phyloP scores from a whole-genome alignment of 352 stramenopile genomes.

The Phytophthora macrochlamydospora region DNA sequence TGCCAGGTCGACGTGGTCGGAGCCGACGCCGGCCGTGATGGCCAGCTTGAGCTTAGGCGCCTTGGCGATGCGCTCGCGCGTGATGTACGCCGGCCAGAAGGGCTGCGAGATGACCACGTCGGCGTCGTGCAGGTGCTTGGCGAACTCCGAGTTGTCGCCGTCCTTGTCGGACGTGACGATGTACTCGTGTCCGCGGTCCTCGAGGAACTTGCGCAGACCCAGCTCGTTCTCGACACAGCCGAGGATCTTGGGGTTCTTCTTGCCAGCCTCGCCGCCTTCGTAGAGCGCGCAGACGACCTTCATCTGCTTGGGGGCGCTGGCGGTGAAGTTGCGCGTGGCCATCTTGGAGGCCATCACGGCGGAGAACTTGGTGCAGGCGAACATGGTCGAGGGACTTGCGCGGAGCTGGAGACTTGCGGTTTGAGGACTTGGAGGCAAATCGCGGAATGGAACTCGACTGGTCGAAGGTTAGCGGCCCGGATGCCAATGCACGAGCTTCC shows the following conservation, averaged over 20 bases:
- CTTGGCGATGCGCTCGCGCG: slow-evolving; percentile 41
- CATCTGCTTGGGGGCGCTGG: slow-evolving; percentile 33
- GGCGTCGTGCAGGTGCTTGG: slow-evolving; percentile 38
- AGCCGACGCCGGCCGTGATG: slow-evolving; percentile 50
- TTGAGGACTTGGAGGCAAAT: slow-evolving; percentile 22
- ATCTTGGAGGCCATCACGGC: slow-evolving; percentile 10
- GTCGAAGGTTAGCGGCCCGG: background rate
- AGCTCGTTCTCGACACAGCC: slow-evolving; percentile 51
- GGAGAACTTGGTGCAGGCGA: slow-evolving; percentile 30
- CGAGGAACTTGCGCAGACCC: slow-evolving; percentile 48
- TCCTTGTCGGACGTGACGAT: slow-evolving; percentile 57
- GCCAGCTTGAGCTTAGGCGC: slow-evolving; percentile 49
- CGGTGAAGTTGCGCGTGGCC: slow-evolving; percentile 28
- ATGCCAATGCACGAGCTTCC: background rate
- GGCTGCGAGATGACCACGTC: slow-evolving; percentile 57
- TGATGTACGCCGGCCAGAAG: slow-evolving; percentile 61
- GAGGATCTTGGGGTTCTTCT: slow-evolving; percentile 38
- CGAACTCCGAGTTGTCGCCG: slow-evolving; percentile 47
- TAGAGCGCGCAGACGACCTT: slow-evolving; percentile 43
- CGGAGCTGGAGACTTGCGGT: background rate
- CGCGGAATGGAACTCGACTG: slow-evolving; percentile 21
- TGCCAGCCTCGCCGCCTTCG: slow-evolving; percentile 31
- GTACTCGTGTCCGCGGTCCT: slow-evolving; percentile 43
- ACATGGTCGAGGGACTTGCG: slow-evolving; percentile 11
- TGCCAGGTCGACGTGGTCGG: slow-evolving; percentile 51